These are phyloP conservation scores for Ilyonectria mors-panacis DNA, from an alignment of 2,329 filamentous ascomycete genomes.

Conservation along the genomic window DNA sequence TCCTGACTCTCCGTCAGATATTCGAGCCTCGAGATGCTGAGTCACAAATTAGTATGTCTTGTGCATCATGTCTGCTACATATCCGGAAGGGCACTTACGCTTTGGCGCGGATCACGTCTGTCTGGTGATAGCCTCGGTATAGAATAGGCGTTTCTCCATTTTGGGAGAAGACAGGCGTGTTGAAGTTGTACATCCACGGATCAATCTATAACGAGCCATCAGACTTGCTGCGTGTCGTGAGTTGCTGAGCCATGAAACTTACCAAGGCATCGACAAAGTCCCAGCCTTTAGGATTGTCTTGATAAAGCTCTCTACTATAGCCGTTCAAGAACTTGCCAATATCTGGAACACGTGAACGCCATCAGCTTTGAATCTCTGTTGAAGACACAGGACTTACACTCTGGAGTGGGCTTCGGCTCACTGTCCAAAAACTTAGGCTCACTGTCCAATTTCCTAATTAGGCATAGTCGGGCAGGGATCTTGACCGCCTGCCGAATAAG, in stretches of 20 bases:
- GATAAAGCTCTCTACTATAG: slow-evolving; percentile 17
- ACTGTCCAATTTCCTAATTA: too few species aligned
- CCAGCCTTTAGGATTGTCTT: slow-evolving; percentile 17
- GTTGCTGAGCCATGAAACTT: not conserved
- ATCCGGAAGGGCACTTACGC: slow-evolving; percentile 13
- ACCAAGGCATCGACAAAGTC: slow-evolving; percentile 16
- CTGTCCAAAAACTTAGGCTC: too few species aligned
- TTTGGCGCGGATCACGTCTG: slow-evolving; percentile 30
- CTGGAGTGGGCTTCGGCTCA: too few species aligned
- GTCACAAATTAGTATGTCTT: not conserved
- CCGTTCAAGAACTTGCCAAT: slow-evolving; percentile 25
- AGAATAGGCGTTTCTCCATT: slow-evolving; percentile 23
- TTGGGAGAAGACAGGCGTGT: slow-evolving; percentile 22
- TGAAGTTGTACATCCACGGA: slow-evolving; percentile 23
- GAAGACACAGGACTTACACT: not conserved
- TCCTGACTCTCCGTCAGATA: slow-evolving; percentile 25
- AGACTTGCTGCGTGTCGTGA: not conserved
- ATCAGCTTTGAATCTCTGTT: not conserved
- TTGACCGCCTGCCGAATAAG: too few species aligned
- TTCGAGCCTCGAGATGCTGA: slow-evolving; percentile 16
- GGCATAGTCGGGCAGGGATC: too few species aligned
- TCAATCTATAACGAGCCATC: slow-evolving; percentile 2
- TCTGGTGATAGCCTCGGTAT: slow-evolving; percentile 28
- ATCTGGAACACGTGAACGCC: not conserved
- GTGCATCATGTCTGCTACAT: not conserved